Evolutionary conservation across 106 monocot species (phyloP).

Genomic region (Allium sativum): DNA sequence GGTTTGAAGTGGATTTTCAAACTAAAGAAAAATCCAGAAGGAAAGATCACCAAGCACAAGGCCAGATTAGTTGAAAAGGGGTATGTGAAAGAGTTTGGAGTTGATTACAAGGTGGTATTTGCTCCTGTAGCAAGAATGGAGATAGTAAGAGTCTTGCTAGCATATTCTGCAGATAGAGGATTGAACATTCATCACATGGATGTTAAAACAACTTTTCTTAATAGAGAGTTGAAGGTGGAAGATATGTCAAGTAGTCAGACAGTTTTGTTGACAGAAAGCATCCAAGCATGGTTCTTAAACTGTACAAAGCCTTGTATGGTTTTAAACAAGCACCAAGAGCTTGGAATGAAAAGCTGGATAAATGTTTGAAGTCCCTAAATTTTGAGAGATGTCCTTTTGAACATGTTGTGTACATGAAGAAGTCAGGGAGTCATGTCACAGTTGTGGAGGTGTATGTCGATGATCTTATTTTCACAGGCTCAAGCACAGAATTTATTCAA

Average conservation of each 20-base stretch:
- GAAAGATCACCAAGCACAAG: neutral
- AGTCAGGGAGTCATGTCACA: neutral
- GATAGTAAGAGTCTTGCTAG: neutral
- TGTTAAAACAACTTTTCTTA: neutral
- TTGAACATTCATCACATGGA: neutral
- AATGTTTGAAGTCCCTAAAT: neutral
- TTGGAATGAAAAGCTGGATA: neutral
- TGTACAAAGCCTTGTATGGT: neutral
- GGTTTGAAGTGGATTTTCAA: slow-evolving; percentile 2
- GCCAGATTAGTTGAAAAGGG: too few relatives aligned
- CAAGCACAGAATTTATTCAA: neutral
- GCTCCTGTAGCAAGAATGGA: neutral
- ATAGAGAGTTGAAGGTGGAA: neutral
- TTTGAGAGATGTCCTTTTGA: slow-evolving; percentile 1
- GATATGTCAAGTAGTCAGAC: neutral
- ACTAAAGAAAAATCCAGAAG: slow-evolving; percentile 2
- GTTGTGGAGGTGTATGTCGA: slow-evolving; percentile 11
- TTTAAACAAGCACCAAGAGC: neutral
- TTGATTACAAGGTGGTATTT: neutral
- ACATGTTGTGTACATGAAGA: neutral
- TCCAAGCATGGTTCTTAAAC: neutral
- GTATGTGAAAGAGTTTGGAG: neutral
- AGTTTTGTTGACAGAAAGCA: neutral
- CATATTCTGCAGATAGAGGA: neutral
- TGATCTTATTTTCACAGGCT: slow-evolving; percentile 6